Evolutionary conservation across 2,329 filamentous ascomycete species (phyloP).

Genomic region (Penicillium occitanis): DNA sequence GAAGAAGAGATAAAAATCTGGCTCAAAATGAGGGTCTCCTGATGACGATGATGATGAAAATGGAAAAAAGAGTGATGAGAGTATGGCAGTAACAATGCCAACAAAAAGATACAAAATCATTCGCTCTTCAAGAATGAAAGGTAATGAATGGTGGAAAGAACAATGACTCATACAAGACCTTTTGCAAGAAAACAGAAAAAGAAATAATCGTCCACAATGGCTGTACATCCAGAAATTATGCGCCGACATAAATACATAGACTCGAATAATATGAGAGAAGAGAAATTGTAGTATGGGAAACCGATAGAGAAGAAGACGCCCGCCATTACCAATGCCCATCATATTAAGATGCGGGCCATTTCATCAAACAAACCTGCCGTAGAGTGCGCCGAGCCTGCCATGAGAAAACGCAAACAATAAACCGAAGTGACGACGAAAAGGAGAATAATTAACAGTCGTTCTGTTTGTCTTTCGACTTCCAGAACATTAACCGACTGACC

Average conservation of each 20-base stretch:
- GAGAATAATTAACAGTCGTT: conserved; percentile 22
- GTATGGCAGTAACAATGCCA: conserved; percentile 5
- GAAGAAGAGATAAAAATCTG: conserved; percentile 9
- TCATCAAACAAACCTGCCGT: conserved; percentile 7
- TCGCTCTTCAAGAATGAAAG: conserved; percentile 14
- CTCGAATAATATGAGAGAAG: conserved; percentile 16
- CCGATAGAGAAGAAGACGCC: conserved; percentile 17
- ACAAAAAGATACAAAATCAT: conserved; percentile 14
- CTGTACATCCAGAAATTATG: conserved; percentile 18
- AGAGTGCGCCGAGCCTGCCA: conserved; percentile 11
- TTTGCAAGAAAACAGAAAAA: conserved; percentile 4
- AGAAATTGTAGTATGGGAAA: not conserved
- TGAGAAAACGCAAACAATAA: conserved; percentile 10
- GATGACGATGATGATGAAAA: not conserved
- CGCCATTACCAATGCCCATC: conserved; percentile 19
- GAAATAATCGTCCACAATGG: conserved; percentile 14
- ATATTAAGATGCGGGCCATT: conserved; percentile 9
- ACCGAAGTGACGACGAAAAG: not conserved
- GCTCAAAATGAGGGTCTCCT: conserved; percentile 14
- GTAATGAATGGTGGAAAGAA: conserved; percentile 13
- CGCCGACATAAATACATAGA: conserved; percentile 20
- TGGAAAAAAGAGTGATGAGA: conserved; percentile 4
- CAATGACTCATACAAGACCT: conserved; percentile 14
- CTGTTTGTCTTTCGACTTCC: conserved; percentile 50
- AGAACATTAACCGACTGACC: conserved; percentile 52